phyloP scores from a whole-genome alignment of 345 rosid genomes.

The Eucalyptus brandiana region DNA sequence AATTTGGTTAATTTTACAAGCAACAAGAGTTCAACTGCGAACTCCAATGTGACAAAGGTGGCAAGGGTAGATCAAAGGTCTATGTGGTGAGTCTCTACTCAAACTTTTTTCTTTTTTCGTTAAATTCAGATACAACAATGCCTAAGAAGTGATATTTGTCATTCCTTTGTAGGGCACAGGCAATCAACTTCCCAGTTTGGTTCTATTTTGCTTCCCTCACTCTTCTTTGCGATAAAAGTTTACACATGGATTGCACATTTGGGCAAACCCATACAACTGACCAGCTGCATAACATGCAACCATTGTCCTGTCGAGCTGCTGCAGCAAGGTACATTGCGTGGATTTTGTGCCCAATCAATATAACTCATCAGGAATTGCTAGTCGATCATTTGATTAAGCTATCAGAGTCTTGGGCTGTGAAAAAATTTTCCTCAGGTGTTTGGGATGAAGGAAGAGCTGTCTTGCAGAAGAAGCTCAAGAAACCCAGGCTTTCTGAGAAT shows the following conservation, averaged over 20 bases:
- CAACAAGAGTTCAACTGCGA: background rate
- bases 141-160: background rate
- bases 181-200: slow-evolving; percentile 74
- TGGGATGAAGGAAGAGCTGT: slow-evolving; percentile 4
- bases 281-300: slow-evolving; percentile 8
- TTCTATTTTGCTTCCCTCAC: slow-evolving; percentile 56
- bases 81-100: slow-evolving; percentile 30
- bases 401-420: slow-evolving; percentile 32
- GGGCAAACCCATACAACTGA: background rate
- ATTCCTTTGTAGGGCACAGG: slow-evolving; percentile 60
- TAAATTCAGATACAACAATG: background rate
- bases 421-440: slow-evolving; percentile 8
- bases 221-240: slow-evolving; percentile 29
- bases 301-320: slow-evolving; percentile 4
- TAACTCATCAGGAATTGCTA: slow-evolving; percentile 31
- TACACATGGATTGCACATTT: background rate
- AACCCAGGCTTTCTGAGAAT: slow-evolving; percentile 6
- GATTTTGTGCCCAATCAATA: slow-evolving; percentile 43
- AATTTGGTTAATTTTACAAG: slow-evolving; percentile 24
- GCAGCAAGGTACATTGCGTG: slow-evolving; percentile 73
- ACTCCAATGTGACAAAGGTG: slow-evolving; percentile 6
- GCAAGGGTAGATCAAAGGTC: slow-evolving; percentile 39
- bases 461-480: slow-evolving; percentile 27
- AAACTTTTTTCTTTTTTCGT: background rate
- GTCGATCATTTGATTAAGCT: slow-evolving; percentile 28